Evolutionary conservation across 2,329 filamentous ascomycete genomes (phyloP), one percentile per base, ranked within the genome.

Genomic region (Monilinia fructigena): DNA sequence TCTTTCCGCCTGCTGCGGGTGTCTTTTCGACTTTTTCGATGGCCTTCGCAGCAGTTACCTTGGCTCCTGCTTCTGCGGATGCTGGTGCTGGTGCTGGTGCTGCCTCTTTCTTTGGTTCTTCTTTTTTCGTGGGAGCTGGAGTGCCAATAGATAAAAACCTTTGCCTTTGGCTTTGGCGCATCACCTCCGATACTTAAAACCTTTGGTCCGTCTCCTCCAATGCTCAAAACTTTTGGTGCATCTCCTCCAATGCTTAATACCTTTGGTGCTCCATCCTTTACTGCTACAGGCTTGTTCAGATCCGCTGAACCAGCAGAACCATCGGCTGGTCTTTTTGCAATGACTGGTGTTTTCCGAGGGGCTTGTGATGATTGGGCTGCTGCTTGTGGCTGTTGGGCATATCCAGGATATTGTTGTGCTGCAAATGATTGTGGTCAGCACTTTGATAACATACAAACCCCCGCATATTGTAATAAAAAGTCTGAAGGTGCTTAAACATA

Each of bases 1-100:
- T 89, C 76, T 87, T 90, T 65, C 92, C 92, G 73, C 86, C 85
- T 45, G 80, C 80, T 58, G 80, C 80, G 11, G 85, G 81, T 64
- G 86, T 83, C 76, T 93, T 89, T 65, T 93, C 91, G 0, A 91
- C 89, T 95, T 97, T 97, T 75, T 96, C 92, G 70, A 97, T 92
- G 12, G 94, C 93, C 80, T 97, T 97, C 61, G 87, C 82, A 5
- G 93, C 94, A 2, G 89, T 82, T n/a, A 90, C 88, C 80, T 97
- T 97, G 68, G 93, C 84, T 40, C 92, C 91, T 38, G 89, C 89
- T 70, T 91, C 89, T 48, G 63, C 45, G 40, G 67, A 63, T 40
- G 67, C 48, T 40, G 65, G 10, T 69, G 20, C 77, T 40, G 67
- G 48, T 40, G 20, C 77, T 40, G 67, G 48, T 40, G 65, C 4